Evolutionary conservation across 495 filamentous ascomycete genomes (phyloP).

Genomic region (Cladorrhinum samala): DNA sequence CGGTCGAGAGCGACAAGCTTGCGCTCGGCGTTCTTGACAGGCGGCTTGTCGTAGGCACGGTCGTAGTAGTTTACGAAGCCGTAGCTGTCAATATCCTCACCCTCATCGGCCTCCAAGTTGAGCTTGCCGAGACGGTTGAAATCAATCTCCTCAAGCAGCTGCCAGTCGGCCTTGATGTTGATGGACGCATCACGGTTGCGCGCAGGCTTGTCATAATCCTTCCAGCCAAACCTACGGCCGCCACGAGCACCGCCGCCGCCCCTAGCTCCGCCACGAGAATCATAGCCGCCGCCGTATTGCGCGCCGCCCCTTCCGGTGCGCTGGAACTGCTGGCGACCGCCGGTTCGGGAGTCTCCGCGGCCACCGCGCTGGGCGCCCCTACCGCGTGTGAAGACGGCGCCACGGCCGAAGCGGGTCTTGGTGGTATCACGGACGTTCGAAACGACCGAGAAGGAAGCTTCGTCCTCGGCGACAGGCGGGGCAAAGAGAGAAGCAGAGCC

Average conservation of each 20-base stretch:
- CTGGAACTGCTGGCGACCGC: conserved; percentile 52
- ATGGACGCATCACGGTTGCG: conserved; percentile 92
- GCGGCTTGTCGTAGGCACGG: conserved; percentile 83
- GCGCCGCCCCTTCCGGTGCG: conserved; percentile 40
- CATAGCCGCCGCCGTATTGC: conserved; percentile 46
- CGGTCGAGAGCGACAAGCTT: conserved; percentile 84
- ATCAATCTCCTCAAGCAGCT: conserved; percentile 95
- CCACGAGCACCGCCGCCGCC: conserved; percentile 49
- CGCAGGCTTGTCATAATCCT: conserved; percentile 97
- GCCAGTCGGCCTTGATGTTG: conserved; percentile 90
- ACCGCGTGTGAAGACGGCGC: conserved; percentile 81
- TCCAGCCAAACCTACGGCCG: conserved; percentile 90
- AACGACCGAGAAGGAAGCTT: conserved; percentile 95
- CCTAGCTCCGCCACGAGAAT: conserved; percentile 54
- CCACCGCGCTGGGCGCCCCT: conserved; percentile 76
- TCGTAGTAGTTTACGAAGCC: conserved; percentile 98
- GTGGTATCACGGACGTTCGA: conserved; percentile 81
- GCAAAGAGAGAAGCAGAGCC: conserved; percentile 82
- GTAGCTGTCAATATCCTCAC: conserved; percentile 90
- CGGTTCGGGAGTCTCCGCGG: conserved; percentile 61
- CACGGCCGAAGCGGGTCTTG: conserved; percentile 82
- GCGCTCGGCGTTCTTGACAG: conserved; percentile 79
- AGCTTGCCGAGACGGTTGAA: conserved; percentile 91
- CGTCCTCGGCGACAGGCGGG: conserved; percentile 86
- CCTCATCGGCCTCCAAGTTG: conserved; percentile 87